Conservation (phyloP, 1,139 yeast genomes). For the Yamadazyma membranifaciens region DNA sequence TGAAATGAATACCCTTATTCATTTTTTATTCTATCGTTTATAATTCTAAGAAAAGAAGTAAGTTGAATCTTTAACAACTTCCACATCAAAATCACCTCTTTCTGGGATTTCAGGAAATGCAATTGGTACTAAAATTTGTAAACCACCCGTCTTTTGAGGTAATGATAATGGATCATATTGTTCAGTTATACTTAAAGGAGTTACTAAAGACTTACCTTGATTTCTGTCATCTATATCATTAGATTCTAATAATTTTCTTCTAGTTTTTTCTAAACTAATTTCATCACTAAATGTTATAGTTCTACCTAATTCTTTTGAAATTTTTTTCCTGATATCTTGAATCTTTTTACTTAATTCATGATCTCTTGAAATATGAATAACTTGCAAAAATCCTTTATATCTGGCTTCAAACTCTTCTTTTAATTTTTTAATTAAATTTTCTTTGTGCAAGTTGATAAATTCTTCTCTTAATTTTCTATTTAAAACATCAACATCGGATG, state of each 20-base stretch:
- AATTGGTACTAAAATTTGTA: conserved; percentile 57
- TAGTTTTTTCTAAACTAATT: conserved; percentile 63
- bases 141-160: conserved; percentile 24
- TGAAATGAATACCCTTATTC: conserved; percentile 7
- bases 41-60: conserved; percentile 66
- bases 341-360: conserved; percentile 56
- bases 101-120: conserved; percentile 72
- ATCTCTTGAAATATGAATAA: conserved; percentile 51
- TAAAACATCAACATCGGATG: conserved; percentile 76
- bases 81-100: conserved; percentile 83
- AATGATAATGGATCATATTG: conserved; percentile 30
- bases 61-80: conserved; percentile 64
- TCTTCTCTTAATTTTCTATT: conserved; percentile 71
- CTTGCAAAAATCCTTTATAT: conserved; percentile 68
- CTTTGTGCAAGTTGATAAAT: conserved; percentile 75
- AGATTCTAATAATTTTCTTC: conserved; percentile 57
- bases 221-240: conserved; percentile 47
- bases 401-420: conserved; percentile 79
- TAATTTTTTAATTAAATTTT: conserved; percentile 66
- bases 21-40: conserved; percentile 1
- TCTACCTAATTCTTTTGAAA: conserved; percentile 52
- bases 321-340: conserved; percentile 46
- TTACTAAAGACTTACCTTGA: conserved; percentile 58
- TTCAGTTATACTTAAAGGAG: conserved; percentile 72
- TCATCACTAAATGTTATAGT: conserved; percentile 71